A percentile compares a stretch with the other conserved stretches of the same genome.
Conservation (phyloP, 768 basidiomycete species). For the Clitopilus passeckerianus region DNA sequence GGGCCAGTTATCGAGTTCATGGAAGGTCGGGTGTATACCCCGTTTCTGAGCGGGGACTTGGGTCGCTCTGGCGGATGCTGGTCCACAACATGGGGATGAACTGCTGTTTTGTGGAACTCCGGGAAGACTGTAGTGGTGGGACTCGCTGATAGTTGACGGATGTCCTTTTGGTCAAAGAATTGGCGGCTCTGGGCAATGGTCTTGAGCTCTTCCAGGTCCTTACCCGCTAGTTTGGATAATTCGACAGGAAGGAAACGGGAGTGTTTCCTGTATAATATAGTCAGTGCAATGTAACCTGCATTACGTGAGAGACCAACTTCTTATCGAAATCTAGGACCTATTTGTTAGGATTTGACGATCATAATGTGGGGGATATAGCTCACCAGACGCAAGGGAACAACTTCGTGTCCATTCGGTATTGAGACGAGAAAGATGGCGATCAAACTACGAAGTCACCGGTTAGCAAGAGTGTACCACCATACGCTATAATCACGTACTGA, state of each 20-base stretch:
- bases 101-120: no score
- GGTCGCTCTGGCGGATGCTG: background rate
- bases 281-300: background rate
- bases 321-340: slow-evolving; percentile 5
- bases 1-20: no score
- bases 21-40: no score
- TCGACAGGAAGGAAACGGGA: slow-evolving; percentile 13
- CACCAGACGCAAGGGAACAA: slow-evolving; percentile 27
- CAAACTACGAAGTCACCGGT: background rate
- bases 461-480: background rate
- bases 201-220: slow-evolving; percentile 21
- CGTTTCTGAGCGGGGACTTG: background rate
- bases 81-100: no score
- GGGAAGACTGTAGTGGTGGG: background rate
- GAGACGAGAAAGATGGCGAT: background rate
- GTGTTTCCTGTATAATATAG: background rate
- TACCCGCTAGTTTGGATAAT: slow-evolving; percentile 21
- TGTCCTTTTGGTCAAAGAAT: background rate
- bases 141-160: background rate
- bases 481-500: background rate
- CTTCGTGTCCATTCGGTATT: slow-evolving; percentile 14
- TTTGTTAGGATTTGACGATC: background rate
- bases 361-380: slow-evolving; percentile 8
- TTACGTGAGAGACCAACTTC: background rate
- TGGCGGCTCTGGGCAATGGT: slow-evolving; percentile 7